These are phyloP conservation scores for Plenodomus lindquistii DNA, from an alignment of 2,329 filamentous ascomycete genomes.

Conservation along the genomic window DNA sequence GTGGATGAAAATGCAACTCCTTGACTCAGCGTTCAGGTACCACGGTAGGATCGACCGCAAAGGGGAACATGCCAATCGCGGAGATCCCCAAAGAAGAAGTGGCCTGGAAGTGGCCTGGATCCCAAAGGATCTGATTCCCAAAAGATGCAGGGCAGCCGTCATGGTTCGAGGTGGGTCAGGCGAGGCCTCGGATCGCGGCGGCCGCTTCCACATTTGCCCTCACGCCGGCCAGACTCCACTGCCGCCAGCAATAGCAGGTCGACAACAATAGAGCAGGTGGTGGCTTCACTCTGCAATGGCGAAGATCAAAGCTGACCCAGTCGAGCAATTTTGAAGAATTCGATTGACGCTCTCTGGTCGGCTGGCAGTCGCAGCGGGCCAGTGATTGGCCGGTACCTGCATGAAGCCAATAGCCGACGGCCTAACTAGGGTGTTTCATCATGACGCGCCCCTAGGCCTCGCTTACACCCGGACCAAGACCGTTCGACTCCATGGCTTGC, in stretches of 20 bases:
- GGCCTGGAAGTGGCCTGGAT: slow-evolving; percentile 4
- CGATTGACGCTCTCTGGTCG: slow-evolving; percentile 18
- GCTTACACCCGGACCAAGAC: slow-evolving; percentile 18
- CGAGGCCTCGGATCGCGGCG: slow-evolving; percentile 6
- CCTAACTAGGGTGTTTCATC: slow-evolving; percentile 35
- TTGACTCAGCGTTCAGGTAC: slow-evolving; percentile 9
- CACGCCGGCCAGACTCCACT: too few relatives aligned
- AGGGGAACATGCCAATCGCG: slow-evolving; percentile 5
- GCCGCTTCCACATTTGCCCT: neutral
- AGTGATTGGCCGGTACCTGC: slow-evolving; percentile 27
- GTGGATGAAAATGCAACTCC: slow-evolving; percentile 14
- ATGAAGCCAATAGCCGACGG: slow-evolving; percentile 24
- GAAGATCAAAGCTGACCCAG: slow-evolving; percentile 8
- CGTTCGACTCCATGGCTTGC: slow-evolving; percentile 19
- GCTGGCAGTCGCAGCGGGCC: slow-evolving; percentile 6
- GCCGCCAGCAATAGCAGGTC: neutral
- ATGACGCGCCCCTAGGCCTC: slow-evolving; percentile 22
- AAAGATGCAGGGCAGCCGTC: neutral
- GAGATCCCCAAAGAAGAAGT: slow-evolving; percentile 4
- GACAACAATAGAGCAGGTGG: slow-evolving; percentile 3
- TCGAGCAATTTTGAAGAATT: slow-evolving; percentile 10
- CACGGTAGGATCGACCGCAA: slow-evolving; percentile 9
- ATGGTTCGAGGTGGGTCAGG: slow-evolving; percentile 4
- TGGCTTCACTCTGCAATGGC: slow-evolving; percentile 1
- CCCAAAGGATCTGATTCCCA: slow-evolving; percentile 8